phyloP scores from a whole-genome alignment of 371 early-diverging fungal genomes.

The Lichtheimia corymbifera region DNA sequence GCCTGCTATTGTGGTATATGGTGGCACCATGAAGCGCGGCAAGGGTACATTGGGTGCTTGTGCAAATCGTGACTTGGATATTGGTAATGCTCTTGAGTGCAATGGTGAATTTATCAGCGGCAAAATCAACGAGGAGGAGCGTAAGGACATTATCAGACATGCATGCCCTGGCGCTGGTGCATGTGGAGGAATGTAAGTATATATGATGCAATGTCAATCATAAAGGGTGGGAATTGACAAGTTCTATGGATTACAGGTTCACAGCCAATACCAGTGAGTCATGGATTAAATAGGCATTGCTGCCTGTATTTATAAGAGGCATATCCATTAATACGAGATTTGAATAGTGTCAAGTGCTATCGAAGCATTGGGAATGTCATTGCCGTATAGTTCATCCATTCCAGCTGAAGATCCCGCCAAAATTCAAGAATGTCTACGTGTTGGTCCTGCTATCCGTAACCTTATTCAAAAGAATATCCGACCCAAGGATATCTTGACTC shows the following conservation, averaged over 20 bases:
- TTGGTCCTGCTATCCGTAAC: constrained; percentile 83
- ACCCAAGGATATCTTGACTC: constrained; percentile 94
- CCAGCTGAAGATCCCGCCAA: constrained; percentile 89
- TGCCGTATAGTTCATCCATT: constrained; percentile 92
- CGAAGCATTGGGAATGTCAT: constrained; percentile 94
- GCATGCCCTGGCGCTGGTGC: constrained; percentile 95
- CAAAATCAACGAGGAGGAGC: constrained; percentile 82
- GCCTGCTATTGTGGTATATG: constrained; percentile 86
- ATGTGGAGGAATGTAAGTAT: constrained; percentile 91
- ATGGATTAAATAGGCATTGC: background rate
- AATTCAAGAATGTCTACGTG: constrained; percentile 81
- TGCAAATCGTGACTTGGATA: constrained; percentile 71
- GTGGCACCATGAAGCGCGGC: constrained; percentile 85
- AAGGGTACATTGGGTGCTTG: constrained; percentile 55
- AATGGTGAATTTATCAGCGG: constrained; percentile 92
- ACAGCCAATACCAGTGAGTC: background rate
- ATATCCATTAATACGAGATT: too few species aligned
- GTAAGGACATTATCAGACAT: constrained; percentile 80
- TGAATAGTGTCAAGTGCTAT: constrained; percentile 87
- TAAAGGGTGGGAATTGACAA: background rate
- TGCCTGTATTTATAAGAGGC: too few species aligned
- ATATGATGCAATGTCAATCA: background rate
- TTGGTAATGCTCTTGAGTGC: constrained; percentile 92
- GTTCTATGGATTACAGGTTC: background rate
- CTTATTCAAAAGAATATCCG: constrained; percentile 88